Evolutionary conservation across 1,139 yeast genomes (phyloP).

Genomic region (Debaryomyces subglobosus): DNA sequence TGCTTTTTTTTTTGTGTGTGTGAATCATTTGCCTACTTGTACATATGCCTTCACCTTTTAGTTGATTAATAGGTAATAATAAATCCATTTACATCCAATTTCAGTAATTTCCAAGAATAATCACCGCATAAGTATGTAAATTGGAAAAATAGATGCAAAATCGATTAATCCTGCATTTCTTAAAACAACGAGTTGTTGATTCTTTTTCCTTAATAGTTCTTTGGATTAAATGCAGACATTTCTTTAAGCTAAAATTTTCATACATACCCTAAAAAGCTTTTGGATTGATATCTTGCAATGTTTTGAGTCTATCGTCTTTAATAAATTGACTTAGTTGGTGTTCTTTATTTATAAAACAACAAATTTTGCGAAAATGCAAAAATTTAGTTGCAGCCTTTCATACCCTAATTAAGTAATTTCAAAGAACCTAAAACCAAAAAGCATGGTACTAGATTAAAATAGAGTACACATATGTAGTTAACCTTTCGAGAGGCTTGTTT

Average conservation of each 20-base stretch:
- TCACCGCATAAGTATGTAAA: not conserved
- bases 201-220: not conserved
- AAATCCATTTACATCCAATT: not conserved
- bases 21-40: not conserved
- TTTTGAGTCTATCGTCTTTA: not conserved
- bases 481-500: not conserved
- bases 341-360: not conserved
- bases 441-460: not conserved
- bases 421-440: not conserved
- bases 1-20: not conserved
- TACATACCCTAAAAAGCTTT: not conserved
- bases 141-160: not conserved
- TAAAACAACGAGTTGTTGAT: not conserved
- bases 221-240: not conserved
- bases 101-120: not conserved
- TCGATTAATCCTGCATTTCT: not conserved
- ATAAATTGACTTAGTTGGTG: not conserved
- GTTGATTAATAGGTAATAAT: not conserved
- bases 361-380: not conserved
- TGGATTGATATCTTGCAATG: not conserved
- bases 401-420: conserved; percentile 1
- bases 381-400: conserved; percentile 6
- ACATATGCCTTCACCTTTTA: not conserved
- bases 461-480: not conserved
- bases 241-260: not conserved